Base-by-base conservation (phyloP, 306 rosid genomes). In the Purshia tridentata region DNA sequence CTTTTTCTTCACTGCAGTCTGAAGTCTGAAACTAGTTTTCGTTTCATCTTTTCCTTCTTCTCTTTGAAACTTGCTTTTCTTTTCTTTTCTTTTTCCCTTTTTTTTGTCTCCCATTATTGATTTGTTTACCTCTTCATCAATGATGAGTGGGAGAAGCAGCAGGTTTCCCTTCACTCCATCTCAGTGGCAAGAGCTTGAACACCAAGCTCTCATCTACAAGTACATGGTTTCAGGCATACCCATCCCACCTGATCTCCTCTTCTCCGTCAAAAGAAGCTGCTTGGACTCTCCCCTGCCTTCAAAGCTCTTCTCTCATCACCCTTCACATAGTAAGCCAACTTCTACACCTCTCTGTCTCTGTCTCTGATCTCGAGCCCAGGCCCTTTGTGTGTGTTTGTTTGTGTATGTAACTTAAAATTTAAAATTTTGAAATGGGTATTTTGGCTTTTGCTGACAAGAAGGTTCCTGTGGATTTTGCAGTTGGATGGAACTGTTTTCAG, bases 101-200 rank as follows among this genome's bases (percentile, higher is more conserved):
- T 8, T 1, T 18, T 57, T 49, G 8, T 41, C 56, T 66, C 55
- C 47, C n/a, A 5, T 39, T 45, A 47, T 3, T 19, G 4, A 23
- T 35, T 12, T 67, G 16, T 15, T n/a, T 19, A 45, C 51, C 35
- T 53, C 19, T 16, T 22, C 59, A 37, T 15, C 48, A 23, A 82
- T 63, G 67, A 86, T 86, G 88, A 89, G 83, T 63, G 84, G 83
- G 49, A 57, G 67, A 77, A 86, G 87, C 72, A 87, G 48, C 84
- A 85, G 87, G 83, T 83, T 85, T 82, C 99, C 97, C 8, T 94
- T 94, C 77, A 88, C 96, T 47, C 87, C 90, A 37, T 78, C 95
- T 14, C 99, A 94, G 75, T 94, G 99, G 99, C 99, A 94, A 81
- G 99, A 94, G 81, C 97, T 94, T 76, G 97, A 94, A 78, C 97